These are phyloP conservation scores for Camillea tinctor DNA, from an alignment of 2,329 filamentous ascomycete genomes.

Conservation along the genomic window DNA sequence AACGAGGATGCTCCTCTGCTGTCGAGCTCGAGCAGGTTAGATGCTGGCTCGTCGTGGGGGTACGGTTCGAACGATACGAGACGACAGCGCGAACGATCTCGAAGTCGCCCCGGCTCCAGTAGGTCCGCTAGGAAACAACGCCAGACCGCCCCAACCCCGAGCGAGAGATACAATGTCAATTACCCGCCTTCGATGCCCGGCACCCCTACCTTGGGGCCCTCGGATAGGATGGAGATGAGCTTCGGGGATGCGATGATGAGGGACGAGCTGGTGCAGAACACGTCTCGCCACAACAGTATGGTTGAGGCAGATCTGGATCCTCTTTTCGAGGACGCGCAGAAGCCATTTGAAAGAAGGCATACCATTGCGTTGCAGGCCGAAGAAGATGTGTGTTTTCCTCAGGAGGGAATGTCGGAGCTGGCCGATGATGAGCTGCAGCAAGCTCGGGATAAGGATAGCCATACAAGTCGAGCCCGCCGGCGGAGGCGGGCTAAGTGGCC, in stretches of 20 bases:
- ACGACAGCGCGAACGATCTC: constrained; percentile 28
- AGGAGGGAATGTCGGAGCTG: constrained; percentile 74
- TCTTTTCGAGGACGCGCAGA: constrained; percentile 32
- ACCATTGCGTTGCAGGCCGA: constrained; percentile 66
- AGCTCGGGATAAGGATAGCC: constrained; percentile 42
- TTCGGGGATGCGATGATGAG: constrained; percentile 71
- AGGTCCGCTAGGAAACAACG: constrained; percentile 45
- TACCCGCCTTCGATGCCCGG: constrained; percentile 68
- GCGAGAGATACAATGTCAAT: constrained; percentile 61
- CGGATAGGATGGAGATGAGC: constrained; percentile 52
- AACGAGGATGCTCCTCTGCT: constrained; percentile 58
- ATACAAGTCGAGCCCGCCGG: constrained; percentile 40
- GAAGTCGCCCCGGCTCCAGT: constrained; percentile 48
- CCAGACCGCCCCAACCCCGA: constrained; percentile 28
- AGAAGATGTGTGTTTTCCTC: constrained; percentile 91
- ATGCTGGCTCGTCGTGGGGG: constrained; percentile 28
- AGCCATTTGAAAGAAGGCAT: constrained; percentile 47
- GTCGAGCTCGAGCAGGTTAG: constrained; percentile 39
- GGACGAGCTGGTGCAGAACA: constrained; percentile 53
- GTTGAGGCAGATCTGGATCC: constrained; percentile 23
- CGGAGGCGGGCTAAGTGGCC: constrained; percentile 78
- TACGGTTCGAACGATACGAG: constrained; percentile 45
- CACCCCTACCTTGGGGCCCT: constrained; percentile 53
- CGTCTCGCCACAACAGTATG: constrained; percentile 21
- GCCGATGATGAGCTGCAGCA: constrained; percentile 70